Evolutionary conservation across 768 basidiomycete genomes (phyloP).

Genomic region (Nidularia sp.): DNA sequence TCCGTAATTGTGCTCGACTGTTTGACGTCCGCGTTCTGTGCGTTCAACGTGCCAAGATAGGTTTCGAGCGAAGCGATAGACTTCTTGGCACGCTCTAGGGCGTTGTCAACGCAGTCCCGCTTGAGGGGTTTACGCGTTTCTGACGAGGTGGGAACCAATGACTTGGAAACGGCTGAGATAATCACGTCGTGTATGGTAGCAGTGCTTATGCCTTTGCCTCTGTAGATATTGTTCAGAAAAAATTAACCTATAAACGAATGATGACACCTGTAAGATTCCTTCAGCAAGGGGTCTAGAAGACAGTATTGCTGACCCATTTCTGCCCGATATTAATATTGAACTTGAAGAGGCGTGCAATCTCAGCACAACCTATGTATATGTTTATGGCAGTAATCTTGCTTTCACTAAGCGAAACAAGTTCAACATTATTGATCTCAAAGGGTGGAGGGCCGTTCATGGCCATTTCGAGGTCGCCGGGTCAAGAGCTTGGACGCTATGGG

Average conservation of each 20-base stretch:
- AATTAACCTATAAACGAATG: not conserved
- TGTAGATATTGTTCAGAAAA: conserved; percentile 7
- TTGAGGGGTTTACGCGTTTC: conserved; percentile 18
- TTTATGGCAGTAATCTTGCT: conserved; percentile 35
- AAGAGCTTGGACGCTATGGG: too few relatives aligned
- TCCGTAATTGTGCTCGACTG: conserved; percentile 21
- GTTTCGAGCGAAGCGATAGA: conserved; percentile 22
- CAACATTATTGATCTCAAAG: not conserved
- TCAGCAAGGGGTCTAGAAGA: conserved; percentile 30
- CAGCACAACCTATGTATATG: conserved; percentile 34
- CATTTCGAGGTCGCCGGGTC: too few relatives aligned
- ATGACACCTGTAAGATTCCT: conserved; percentile 32
- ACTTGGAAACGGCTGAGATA: conserved; percentile 7
- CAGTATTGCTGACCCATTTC: conserved; percentile 33
- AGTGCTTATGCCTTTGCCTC: conserved; percentile 39
- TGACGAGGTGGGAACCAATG: conserved; percentile 3
- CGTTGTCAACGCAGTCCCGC: conserved; percentile 18
- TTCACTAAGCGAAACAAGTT: conserved; percentile 1
- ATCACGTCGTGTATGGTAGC: conserved; percentile 37
- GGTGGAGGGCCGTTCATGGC: conserved; percentile 21
- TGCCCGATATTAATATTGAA: conserved; percentile 31
- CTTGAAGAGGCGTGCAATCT: conserved; percentile 34
- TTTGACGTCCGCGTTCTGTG: conserved; percentile 21
- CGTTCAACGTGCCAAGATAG: conserved; percentile 29
- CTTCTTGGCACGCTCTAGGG: conserved; percentile 23